Evolutionary conservation across 2,329 filamentous ascomycete species (phyloP), one percentile per base, ranked within the genome.

Genomic region (Metarhizium humberi): DNA sequence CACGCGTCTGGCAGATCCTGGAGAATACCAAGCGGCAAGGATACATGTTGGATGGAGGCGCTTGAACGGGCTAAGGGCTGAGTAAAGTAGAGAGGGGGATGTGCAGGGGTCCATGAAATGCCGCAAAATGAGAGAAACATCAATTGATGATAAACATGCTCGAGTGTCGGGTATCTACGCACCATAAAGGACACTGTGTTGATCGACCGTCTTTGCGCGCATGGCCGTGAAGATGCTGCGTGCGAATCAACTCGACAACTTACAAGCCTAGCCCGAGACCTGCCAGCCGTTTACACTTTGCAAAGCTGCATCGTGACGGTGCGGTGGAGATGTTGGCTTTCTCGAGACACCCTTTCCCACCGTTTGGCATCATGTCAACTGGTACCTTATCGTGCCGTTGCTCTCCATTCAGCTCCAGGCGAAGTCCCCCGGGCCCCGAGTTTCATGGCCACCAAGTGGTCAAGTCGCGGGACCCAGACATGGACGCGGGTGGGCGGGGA

Each of bases 71-170:
- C 3, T 1, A 4, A 25, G 18, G 6, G 20, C n/a, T 7, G 13
- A 25, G 43, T 10, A 46, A 11, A 25, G 43, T 2, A 18, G n/a
- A 25, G 40, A 38, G 46, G 36, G 20, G 11, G 46, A 4, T 25
- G 52, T 29, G 51, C 45, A 29, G 30, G 25, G 54, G 32, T n/a
- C 30, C 30, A 14, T 42, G 53, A 48, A 55, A 52, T 55, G 53
- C 49, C 53, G 49, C 53, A 55, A 40, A 18, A 14, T 36, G 25
- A 6, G 25, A 6, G 16, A 40, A 29, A 38, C 6, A 18, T 34
- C 29, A 29, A 55, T 36, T 18, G 52, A 54, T 50, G 20, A 52
- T 14, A 6, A n/a, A 25, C 25, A 25, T 25, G 25, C 25, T 25
- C 25, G 25, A 25, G 25, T 25, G 25, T 25, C 25, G 4, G 25